These are phyloP conservation scores for Fusarium foetens DNA, from an alignment of 2,329 filamentous ascomycete genomes.

Conservation along the genomic window DNA sequence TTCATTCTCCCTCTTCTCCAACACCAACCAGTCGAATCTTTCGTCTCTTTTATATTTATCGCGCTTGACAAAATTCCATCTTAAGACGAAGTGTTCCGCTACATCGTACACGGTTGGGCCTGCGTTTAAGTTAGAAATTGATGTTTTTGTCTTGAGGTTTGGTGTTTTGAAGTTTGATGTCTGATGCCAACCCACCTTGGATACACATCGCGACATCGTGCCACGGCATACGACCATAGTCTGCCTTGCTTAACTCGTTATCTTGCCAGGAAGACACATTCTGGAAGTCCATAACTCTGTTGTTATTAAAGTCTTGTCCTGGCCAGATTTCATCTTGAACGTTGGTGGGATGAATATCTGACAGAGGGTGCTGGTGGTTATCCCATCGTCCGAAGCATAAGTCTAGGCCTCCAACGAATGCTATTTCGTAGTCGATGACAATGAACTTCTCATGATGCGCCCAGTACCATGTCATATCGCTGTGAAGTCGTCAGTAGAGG, in stretches of 20 bases:
- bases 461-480: conserved; percentile 87
- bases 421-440: conserved; percentile 89
- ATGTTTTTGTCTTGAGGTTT: background rate
- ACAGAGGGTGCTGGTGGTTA: conserved; percentile 81
- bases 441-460: conserved; percentile 99
- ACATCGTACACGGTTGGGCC: conserved; percentile 93
- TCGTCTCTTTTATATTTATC: conserved; percentile 96
- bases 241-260: conserved; percentile 90
- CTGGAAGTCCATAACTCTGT: conserved; percentile 94
- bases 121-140: conserved; percentile 75
- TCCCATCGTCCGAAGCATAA: conserved; percentile 98
- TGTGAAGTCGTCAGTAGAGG: background rate
- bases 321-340: conserved; percentile 88
- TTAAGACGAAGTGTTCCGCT: conserved; percentile 91
- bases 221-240: conserved; percentile 97
- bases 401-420: conserved; percentile 94
- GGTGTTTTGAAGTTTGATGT: background rate
- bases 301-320: conserved; percentile 98
- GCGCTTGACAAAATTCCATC: conserved; percentile 97
- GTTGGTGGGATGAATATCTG: conserved; percentile 88
- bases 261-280: conserved; percentile 91
- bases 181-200: conserved; percentile 1
- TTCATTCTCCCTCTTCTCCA: conserved; percentile 79
- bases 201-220: conserved; percentile 77
- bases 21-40: conserved; percentile 83